Base-by-base conservation (phyloP, 2,329 filamentous ascomycete genomes). In the Colletotrichum tropicicola region DNA sequence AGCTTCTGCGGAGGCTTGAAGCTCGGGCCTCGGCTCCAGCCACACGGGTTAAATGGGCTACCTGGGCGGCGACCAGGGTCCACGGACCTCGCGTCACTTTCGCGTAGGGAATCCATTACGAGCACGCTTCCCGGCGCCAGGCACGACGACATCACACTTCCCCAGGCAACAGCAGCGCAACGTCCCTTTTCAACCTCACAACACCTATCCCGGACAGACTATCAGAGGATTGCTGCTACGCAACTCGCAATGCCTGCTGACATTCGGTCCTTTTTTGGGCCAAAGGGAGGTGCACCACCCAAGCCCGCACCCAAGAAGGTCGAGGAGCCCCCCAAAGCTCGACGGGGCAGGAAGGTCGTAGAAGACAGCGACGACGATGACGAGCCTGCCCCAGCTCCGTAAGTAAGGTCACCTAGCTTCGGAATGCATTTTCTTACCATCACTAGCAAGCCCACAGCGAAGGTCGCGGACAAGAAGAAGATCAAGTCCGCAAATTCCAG, bases 221-320 rank as follows among this genome's bases (percentile, higher is more conserved):
- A 13, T 7, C 3, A 43, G 6, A 15, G 17, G 9, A 1, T 15
- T 13, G 2, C 21, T 12, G 19, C 25, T 35, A 21, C 7, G 43
- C 25, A 32, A 27, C 9, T 62, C 66, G 68, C 70, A 67, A 97
- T 97, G 94, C 89, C 94, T 54, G 45, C 45, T 68, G 95, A 98
- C 79, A 98, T 98, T 73, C 87, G 94, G 74, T 93, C 85, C 71
- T 98, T 98, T 80, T 98, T 98, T 82, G 89, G 91, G 59, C 89
- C 91, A 66, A 94, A 94, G 77, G 87, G 88, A 54, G 85, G 86
- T 68, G 83, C 85, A 70, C 80, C 85, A 45, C 80, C 83, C 49
- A 83, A 86, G 70, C 79, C 82, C 35, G 71, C 78, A 10, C 70
- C 79, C 3, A 84, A 82, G 73, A 83, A 84, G 72, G 74, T 74